Percentiles rank a stretch among this genome's conserved stretches.
Conservation (phyloP, 192 early-diverging fungal genomes). For the Coemansia sp. region DNA sequence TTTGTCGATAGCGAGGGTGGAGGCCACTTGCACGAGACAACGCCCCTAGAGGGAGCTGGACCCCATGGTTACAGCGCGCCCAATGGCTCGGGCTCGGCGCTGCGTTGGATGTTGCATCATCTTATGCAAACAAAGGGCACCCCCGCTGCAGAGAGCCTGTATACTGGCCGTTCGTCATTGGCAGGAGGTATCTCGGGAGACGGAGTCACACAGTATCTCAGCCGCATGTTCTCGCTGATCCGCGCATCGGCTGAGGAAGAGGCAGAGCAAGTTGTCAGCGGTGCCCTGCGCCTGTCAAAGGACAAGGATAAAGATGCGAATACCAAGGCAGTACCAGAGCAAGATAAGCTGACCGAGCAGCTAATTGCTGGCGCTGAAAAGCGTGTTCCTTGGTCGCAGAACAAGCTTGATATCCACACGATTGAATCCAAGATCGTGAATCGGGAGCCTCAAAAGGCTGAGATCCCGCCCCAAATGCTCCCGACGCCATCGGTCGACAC, state of each 20-base stretch:
- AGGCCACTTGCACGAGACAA: conserved; percentile 50
- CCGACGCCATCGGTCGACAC: conserved; percentile 10
- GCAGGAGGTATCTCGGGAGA: conserved; percentile 51
- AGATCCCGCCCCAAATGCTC: conserved; percentile 6
- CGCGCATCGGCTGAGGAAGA: conserved; percentile 50
- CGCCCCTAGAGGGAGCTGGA: conserved; percentile 40
- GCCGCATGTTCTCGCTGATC: conserved; percentile 50
- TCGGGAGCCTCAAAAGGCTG: conserved; percentile 31
- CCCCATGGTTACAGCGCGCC: conserved; percentile 40
- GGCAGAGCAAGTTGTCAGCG: conserved; percentile 44
- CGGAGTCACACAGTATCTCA: conserved; percentile 45
- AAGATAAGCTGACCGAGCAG: conserved; percentile 40
- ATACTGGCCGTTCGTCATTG: conserved; percentile 48
- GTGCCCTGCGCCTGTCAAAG: conserved; percentile 25
- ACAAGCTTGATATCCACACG: conserved; percentile 49
- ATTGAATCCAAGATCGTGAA: conserved; percentile 38
- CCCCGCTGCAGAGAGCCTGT: conserved; percentile 41
- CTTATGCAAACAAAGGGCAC: conserved; percentile 46
- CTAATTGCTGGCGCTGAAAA: conserved; percentile 45
- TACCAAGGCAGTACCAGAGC: conserved; percentile 17
- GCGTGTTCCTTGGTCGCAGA: conserved; percentile 55
- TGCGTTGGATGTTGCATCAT: conserved; percentile 53
- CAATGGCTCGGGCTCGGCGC: conserved; percentile 42
- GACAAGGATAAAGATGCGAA: conserved; percentile 15
- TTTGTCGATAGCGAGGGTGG: conserved; percentile 58